These are phyloP conservation scores for Trypanosoma theileri DNA, from an alignment of 208 protist species.

Conservation along the genomic window DNA sequence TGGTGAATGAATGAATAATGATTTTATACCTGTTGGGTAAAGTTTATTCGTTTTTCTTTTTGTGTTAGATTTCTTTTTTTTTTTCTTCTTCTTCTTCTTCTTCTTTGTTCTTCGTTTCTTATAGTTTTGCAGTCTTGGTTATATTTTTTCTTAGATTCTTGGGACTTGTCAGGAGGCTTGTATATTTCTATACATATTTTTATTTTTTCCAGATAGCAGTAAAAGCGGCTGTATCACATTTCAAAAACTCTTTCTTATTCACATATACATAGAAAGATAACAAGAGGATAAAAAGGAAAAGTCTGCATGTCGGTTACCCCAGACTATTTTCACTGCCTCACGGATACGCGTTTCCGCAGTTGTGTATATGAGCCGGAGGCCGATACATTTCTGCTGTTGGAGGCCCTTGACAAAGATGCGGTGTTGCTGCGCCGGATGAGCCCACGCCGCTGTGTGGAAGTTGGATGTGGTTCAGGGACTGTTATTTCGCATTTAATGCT, in stretches of 20 bases:
- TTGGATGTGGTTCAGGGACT: constrained; percentile 84
- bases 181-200: no score
- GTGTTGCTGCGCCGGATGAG: constrained; percentile 34
- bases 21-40: no score
- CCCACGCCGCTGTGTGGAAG: constrained; percentile 64
- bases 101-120: no score
- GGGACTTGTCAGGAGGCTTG: no score
- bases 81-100: no score
- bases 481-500: constrained; percentile 71
- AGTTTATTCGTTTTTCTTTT: background rate
- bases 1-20: no score
- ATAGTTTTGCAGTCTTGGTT: no score
- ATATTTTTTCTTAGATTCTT: no score
- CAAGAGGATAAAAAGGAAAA: background rate
- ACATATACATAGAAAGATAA: background rate
- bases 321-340: constrained; percentile 86
- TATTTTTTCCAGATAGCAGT: no score
- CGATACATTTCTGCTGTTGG: constrained; percentile 87
- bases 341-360: constrained; percentile 56
- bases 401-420: constrained; percentile 65
- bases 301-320: constrained; percentile 37
- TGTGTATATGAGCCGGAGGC: constrained; percentile 90
- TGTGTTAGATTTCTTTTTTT: background rate
- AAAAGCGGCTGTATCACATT: no score
- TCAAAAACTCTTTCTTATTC: no score